Conservation (phyloP, 2,329 filamentous ascomycete species). For the Dactylella cylindrospora region DNA sequence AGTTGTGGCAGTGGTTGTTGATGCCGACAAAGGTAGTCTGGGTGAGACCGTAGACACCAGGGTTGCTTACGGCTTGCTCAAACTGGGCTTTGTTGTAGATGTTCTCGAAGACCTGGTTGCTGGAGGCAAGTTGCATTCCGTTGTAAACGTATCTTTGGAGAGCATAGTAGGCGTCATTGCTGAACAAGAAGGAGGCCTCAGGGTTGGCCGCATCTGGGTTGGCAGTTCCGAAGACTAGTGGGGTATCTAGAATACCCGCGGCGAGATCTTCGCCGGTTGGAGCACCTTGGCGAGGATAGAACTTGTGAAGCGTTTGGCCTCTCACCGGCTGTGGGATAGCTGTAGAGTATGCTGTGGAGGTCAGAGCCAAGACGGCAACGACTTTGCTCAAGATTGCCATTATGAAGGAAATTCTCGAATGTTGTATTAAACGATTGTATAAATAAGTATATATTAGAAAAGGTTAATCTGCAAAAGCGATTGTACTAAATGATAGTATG, state of each 20-base stretch:
- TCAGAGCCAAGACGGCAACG: conserved; percentile 5
- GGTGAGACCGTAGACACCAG: conserved; percentile 20
- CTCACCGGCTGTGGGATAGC: conserved; percentile 5
- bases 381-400: conserved; percentile 24
- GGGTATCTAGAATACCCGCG: conserved; percentile 20
- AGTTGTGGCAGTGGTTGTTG: conserved; percentile 22
- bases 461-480: no score
- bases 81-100: conserved; percentile 31
- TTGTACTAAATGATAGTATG: no score
- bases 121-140: conserved; percentile 26
- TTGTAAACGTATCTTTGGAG: conserved; percentile 35
- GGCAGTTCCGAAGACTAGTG: conserved; percentile 21
- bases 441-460: no score
- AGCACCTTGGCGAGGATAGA: no score
- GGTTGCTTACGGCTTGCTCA: conserved; percentile 16
- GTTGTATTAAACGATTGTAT: no score
- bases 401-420: no score
- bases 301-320: conserved; percentile 9
- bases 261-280: conserved; percentile 7
- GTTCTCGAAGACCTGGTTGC: conserved; percentile 19
- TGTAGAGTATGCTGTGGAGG: conserved; percentile 5
- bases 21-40: conserved; percentile 27
- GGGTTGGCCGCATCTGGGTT: conserved; percentile 23
- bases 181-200: conserved; percentile 37
- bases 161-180: conserved; percentile 20